These are phyloP conservation scores for Warburgia ugandensis DNA, from an alignment of 164 flowering plant species.

Conservation along the genomic window DNA sequence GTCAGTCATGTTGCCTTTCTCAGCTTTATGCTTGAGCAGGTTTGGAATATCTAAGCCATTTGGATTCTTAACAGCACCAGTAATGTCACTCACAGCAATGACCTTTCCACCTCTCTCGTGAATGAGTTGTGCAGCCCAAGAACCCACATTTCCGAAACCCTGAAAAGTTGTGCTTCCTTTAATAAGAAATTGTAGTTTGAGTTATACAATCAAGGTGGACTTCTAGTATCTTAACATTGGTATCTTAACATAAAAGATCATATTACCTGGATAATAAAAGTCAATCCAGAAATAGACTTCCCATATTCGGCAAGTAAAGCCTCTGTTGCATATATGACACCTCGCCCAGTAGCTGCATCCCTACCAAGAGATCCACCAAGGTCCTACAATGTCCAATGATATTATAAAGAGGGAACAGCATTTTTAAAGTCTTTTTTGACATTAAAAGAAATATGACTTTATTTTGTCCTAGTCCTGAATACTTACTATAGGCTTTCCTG, in stretches of 20 bases:
- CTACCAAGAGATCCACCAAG: conserved; percentile 96
- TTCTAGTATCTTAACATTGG: no score
- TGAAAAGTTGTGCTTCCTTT: conserved; percentile 16
- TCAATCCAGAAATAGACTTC: conserved; percentile 58
- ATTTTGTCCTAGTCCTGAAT: background rate
- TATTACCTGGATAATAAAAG: conserved; percentile 72
- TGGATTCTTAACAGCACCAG: conserved; percentile 82
- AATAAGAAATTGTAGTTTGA: background rate
- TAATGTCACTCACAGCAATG: conserved; percentile 78
- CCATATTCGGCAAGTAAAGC: conserved; percentile 78
- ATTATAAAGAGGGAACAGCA: background rate
- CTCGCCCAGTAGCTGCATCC: conserved; percentile 97
- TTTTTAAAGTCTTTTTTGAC: background rate
- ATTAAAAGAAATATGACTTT: background rate
- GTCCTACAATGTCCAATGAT: conserved; percentile 40
- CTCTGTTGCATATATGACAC: conserved; percentile 86
- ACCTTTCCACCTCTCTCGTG: conserved; percentile 69
- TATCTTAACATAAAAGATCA: background rate
- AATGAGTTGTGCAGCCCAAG: conserved; percentile 89
- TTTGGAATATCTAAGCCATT: conserved; percentile 69
- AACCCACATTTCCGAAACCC: conserved; percentile 97
- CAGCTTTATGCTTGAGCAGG: conserved; percentile 50
- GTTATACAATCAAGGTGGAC: no score
- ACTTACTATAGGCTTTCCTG: conserved; percentile 95
- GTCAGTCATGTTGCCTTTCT: conserved; percentile 69